These are phyloP conservation scores for Fusarium protoensiforme DNA, from an alignment of 2,329 filamentous ascomycete species.

Conservation along the genomic window DNA sequence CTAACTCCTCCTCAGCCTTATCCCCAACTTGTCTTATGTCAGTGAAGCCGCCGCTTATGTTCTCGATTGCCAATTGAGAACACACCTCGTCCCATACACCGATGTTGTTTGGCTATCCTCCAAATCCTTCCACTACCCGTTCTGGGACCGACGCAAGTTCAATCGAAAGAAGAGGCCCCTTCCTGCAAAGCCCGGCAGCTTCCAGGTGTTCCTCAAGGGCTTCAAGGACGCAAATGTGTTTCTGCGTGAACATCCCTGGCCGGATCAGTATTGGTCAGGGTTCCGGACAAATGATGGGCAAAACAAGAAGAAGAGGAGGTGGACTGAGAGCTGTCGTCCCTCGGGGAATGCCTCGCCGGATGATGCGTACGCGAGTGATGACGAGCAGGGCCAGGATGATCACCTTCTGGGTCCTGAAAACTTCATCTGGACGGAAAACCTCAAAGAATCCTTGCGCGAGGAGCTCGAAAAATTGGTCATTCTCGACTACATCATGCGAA, in stretches of 20 bases:
- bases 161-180: constrained; percentile 88
- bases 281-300: constrained; percentile 76
- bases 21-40: constrained; percentile 97
- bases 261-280: constrained; percentile 82
- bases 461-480: constrained; percentile 98
- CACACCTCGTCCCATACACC: constrained; percentile 94
- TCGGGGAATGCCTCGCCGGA: constrained; percentile 60
- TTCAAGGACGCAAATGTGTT: constrained; percentile 98
- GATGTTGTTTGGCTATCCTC: constrained; percentile 95
- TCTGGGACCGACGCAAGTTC: constrained; percentile 91
- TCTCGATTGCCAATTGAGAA: constrained; percentile 88
- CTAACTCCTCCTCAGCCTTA: constrained; percentile 66
- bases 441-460: constrained; percentile 94
- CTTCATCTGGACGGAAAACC: constrained; percentile 86
- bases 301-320: constrained; percentile 68
- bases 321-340: constrained; percentile 86
- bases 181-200: constrained; percentile 92
- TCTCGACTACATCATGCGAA: constrained; percentile 98
- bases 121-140: constrained; percentile 98
- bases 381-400: constrained; percentile 62
- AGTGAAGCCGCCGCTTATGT: constrained; percentile 98
- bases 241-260: constrained; percentile 94
- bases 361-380: constrained; percentile 73
- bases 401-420: constrained; percentile 63
- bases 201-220: constrained; percentile 96